Percentiles rank a stretch among this genome's conserved stretches.
These are phyloP conservation scores for Trifolium pratense DNA, from an alignment of 306 rosid genomes.

Conservation along the genomic window DNA sequence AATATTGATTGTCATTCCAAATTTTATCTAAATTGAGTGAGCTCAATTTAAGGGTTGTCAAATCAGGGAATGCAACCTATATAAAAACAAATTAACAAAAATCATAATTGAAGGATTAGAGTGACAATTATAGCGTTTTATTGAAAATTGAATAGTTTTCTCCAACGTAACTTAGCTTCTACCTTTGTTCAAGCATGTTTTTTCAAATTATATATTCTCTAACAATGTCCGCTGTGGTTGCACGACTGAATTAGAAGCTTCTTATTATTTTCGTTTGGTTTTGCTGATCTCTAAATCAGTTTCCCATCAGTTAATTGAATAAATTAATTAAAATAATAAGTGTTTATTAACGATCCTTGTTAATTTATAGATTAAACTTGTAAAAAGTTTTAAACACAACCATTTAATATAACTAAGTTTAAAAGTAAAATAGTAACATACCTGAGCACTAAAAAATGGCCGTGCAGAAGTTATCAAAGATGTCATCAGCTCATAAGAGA, in stretches of 20 bases:
- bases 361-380: neutral
- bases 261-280: too few species aligned
- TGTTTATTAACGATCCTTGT: too few species aligned
- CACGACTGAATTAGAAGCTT: too few species aligned
- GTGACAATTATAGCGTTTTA: too few species aligned
- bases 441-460: neutral
- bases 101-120: neutral
- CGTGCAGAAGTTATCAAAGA: neutral
- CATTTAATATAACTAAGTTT: neutral
- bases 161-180: too few species aligned
- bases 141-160: too few species aligned
- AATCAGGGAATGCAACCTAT: neutral
- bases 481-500: neutral
- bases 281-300: too few species aligned
- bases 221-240: too few species aligned
- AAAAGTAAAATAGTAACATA: neutral
- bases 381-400: neutral
- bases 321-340: too few species aligned
- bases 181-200: too few species aligned
- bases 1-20: slow-evolving; percentile 12
- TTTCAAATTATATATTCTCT: too few species aligned
- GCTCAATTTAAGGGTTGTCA: neutral
- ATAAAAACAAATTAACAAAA: neutral
- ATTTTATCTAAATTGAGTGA: neutral
- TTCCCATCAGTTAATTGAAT: too few species aligned